Evolutionary conservation across 2,329 filamentous ascomycete species (phyloP).

Genomic region (Hypomyces perniciosus): DNA sequence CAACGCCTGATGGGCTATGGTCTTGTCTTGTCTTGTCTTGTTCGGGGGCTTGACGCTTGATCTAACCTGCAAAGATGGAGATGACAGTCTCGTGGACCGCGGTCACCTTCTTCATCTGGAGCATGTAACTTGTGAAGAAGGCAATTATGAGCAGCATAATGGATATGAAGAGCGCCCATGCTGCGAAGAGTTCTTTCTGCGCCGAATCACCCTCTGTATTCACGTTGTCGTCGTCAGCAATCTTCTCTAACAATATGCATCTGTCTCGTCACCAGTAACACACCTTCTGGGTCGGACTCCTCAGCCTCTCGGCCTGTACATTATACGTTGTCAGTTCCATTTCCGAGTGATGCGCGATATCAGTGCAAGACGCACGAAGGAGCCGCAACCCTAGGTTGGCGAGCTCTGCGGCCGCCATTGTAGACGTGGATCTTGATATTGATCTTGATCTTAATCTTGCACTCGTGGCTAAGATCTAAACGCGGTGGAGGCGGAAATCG

Average conservation of each 20-base stretch:
- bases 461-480: neutral
- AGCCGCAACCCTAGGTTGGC: slow-evolving; percentile 27
- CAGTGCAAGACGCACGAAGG: slow-evolving; percentile 22
- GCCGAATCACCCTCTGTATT: slow-evolving; percentile 65
- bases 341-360: neutral
- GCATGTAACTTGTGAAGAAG: slow-evolving; percentile 93
- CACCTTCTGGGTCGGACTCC: slow-evolving; percentile 31
- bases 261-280: slow-evolving; percentile 10
- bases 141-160: slow-evolving; percentile 90
- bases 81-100: slow-evolving; percentile 97
- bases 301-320: slow-evolving; percentile 18
- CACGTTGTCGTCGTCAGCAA: slow-evolving; percentile 6
- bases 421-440: slow-evolving; percentile 4
- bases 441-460: neutral
- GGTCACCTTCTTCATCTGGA: slow-evolving; percentile 95
- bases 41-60: too few relatives aligned
- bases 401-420: slow-evolving; percentile 20
- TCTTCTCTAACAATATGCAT: neutral
- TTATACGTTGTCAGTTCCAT: neutral
- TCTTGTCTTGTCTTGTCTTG: too few relatives aligned
- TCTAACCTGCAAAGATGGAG: slow-evolving; percentile 85
- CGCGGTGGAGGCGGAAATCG: slow-evolving; percentile 2
- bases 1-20: neutral
- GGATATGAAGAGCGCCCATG: slow-evolving; percentile 95
- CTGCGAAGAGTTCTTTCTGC: slow-evolving; percentile 89